Percentiles rank a stretch among this genome's conserved stretches.
These are phyloP conservation scores for Xylaria sp. DNA, from an alignment of 2,329 filamentous ascomycete species.

Conservation along the genomic window DNA sequence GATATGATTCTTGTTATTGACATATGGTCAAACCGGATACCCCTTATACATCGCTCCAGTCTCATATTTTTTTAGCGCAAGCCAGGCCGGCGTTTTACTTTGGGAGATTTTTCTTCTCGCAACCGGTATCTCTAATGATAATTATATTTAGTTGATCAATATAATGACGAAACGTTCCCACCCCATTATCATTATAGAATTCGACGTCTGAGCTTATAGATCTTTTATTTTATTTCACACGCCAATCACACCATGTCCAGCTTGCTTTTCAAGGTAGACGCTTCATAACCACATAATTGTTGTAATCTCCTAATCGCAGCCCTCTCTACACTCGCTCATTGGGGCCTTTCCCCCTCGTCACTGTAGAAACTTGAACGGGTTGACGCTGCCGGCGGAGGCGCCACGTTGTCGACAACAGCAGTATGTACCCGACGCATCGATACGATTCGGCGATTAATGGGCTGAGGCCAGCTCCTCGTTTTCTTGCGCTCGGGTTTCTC, in stretches of 20 bases:
- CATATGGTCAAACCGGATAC: background rate
- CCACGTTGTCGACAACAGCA: background rate
- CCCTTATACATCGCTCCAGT: background rate
- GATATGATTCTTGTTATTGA: constrained; percentile 18
- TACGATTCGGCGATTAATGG: background rate
- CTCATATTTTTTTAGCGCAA: background rate
- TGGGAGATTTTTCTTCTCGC: background rate
- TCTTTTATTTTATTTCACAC: background rate
- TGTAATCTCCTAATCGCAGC: background rate
- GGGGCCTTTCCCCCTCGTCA: background rate
- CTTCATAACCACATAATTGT: background rate
- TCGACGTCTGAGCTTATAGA: background rate
- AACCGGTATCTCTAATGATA: background rate
- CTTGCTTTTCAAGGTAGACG: background rate
- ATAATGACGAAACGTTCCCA: background rate
- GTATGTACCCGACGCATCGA: background rate
- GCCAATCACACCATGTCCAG: background rate
- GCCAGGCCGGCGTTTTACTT: background rate
- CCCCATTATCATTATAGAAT: background rate
- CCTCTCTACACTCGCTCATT: background rate
- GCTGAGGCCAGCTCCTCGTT: background rate
- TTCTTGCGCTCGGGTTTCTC: background rate
- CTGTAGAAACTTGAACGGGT: constrained; percentile 1
- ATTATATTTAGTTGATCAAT: background rate
- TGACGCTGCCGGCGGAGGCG: constrained; percentile 2